Percentiles rank a stretch among this genome's conserved stretches.
These are phyloP conservation scores for Lentinula sp. DNA, from an alignment of 768 basidiomycete genomes.

Conservation along the genomic window DNA sequence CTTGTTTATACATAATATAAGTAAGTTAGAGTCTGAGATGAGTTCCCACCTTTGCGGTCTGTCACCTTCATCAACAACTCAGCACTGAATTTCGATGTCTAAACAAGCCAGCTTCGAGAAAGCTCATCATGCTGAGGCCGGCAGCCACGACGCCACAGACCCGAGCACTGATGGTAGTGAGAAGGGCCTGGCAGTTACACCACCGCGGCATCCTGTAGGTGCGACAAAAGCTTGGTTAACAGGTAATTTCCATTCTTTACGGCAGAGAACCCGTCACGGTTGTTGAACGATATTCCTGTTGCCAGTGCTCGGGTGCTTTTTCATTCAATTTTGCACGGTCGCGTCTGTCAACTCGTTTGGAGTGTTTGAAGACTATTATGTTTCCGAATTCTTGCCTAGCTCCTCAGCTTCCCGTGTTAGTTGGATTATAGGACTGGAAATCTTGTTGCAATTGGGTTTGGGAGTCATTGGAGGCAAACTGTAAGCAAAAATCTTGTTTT, in stretches of 20 bases:
- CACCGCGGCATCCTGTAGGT: not conserved
- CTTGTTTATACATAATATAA: not conserved
- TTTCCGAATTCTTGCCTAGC: not conserved
- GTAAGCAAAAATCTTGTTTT: not conserved
- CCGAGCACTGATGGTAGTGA: not conserved
- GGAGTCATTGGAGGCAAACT: not conserved
- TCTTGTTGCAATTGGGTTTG: conserved; percentile 4
- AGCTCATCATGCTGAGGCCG: not conserved
- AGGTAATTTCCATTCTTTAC: not conserved
- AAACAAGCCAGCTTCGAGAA: not conserved
- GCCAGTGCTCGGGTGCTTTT: conserved; percentile 1
- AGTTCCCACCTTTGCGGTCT: not conserved
- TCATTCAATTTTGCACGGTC: conserved; percentile 2
- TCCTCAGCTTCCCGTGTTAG: conserved; percentile 1
- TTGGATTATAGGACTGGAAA: not conserved
- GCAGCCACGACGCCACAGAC: not conserved
- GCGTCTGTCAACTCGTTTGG: conserved; percentile 2
- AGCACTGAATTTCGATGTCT: not conserved
- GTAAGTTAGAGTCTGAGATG: not conserved
- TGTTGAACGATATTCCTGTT: not conserved
- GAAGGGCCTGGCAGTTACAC: not conserved
- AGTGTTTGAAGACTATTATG: conserved; percentile 3
- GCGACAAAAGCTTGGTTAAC: not conserved
- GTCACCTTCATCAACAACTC: not conserved
- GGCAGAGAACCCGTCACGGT: not conserved